Percentiles rank a stretch among this genome's conserved stretches.
Evolutionary conservation across 1,284 basidiomycete genomes (phyloP).

Genomic region (Ganoderma lucidum): DNA sequence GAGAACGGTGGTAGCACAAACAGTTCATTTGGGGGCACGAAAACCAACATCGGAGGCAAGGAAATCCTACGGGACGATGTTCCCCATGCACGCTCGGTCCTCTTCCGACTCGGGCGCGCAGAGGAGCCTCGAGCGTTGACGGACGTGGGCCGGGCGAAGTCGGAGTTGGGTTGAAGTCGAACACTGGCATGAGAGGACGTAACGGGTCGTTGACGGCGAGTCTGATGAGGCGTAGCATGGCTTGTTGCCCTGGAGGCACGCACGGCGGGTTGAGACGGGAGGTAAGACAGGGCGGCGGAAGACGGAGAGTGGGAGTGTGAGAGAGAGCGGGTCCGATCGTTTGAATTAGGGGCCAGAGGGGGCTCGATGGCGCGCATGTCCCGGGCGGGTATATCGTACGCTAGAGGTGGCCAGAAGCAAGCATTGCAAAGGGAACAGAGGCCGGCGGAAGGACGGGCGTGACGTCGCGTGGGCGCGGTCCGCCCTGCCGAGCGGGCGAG

Average conservation of each 20-base stretch:
- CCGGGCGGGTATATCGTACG: slow-evolving; percentile 26
- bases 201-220: slow-evolving; percentile 11
- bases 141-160: not conserved
- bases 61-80: not conserved
- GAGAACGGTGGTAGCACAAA: not conserved
- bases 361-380: slow-evolving; percentile 1
- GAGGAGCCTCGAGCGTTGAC: not conserved
- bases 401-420: slow-evolving; percentile 25
- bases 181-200: slow-evolving; percentile 11
- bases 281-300: not conserved
- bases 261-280: not conserved
- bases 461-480: not conserved
- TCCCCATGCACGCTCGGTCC: not conserved
- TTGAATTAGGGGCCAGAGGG: slow-evolving; percentile 22
- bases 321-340: slow-evolving; percentile 11
- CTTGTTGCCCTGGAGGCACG: not conserved
- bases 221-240: not conserved
- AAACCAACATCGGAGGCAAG: not conserved
- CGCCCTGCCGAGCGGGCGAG: not conserved
- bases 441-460: not conserved
- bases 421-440: not conserved
- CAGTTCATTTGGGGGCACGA: not conserved
- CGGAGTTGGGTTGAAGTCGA: not conserved
- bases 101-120: not conserved
- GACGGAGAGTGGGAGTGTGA: not conserved